Percentiles rank a stretch among this genome's conserved stretches.
Evolutionary conservation across 2,329 filamentous ascomycete genomes (phyloP).

Genomic region (Alternaria arborescens): DNA sequence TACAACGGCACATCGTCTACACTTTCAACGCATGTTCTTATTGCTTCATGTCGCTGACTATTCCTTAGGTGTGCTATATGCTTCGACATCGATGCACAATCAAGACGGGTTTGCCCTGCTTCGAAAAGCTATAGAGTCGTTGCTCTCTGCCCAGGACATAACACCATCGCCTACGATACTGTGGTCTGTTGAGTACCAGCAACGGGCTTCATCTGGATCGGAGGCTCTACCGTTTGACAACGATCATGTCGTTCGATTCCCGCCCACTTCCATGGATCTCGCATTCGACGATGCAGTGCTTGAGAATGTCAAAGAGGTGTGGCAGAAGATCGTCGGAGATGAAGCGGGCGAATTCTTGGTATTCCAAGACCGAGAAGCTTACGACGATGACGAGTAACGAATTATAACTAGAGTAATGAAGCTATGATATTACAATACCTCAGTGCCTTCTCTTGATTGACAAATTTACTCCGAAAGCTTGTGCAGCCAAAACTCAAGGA

Average conservation of each 20-base stretch:
- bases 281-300: conserved; percentile 77
- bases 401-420: not conserved
- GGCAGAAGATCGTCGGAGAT: conserved; percentile 69
- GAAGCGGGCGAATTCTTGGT: conserved; percentile 72
- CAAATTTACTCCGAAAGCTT: not conserved
- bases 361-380: conserved; percentile 78
- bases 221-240: conserved; percentile 34
- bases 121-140: conserved; percentile 51
- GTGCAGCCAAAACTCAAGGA: not conserved
- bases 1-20: conserved; percentile 53
- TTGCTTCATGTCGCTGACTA: conserved; percentile 47
- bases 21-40: conserved; percentile 7
- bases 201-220: conserved; percentile 43
- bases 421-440: not conserved
- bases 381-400: conserved; percentile 61
- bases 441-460: not conserved
- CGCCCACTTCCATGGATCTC: conserved; percentile 68
- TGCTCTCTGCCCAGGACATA: conserved; percentile 53
- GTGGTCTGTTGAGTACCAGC: conserved; percentile 64
- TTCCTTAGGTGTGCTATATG: conserved; percentile 66
- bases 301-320: conserved; percentile 72
- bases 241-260: conserved; percentile 64
- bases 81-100: conserved; percentile 55
- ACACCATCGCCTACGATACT: conserved; percentile 53
- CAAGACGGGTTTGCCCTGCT: conserved; percentile 48